Evolutionary conservation across 2,329 filamentous ascomycete genomes (phyloP).

Genomic region (Talaromyces piceae): DNA sequence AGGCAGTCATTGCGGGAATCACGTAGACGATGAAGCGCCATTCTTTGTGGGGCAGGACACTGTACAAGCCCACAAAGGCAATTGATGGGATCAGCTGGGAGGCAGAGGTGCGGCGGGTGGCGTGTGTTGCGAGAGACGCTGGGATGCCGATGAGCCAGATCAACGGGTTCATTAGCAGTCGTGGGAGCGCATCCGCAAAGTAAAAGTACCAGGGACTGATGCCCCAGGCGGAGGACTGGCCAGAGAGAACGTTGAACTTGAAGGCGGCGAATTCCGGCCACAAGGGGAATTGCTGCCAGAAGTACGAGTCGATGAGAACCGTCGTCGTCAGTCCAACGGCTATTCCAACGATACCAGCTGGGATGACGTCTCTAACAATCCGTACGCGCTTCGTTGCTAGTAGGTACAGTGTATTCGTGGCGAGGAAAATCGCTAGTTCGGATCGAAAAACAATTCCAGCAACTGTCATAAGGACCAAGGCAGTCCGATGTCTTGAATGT

Average conservation of each 20-base stretch:
- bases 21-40: slow-evolving; percentile 90
- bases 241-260: slow-evolving; percentile 81
- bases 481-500: slow-evolving; percentile 51
- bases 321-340: slow-evolving; percentile 61
- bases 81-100: slow-evolving; percentile 58
- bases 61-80: slow-evolving; percentile 72
- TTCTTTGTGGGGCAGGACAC: slow-evolving; percentile 88
- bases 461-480: slow-evolving; percentile 68
- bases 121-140: slow-evolving; percentile 44
- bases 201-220: slow-evolving; percentile 81
- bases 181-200: slow-evolving; percentile 71
- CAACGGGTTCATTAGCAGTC: slow-evolving; percentile 74
- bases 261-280: slow-evolving; percentile 92
- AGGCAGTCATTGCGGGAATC: slow-evolving; percentile 70
- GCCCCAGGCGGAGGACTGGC: slow-evolving; percentile 81
- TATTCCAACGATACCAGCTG: slow-evolving; percentile 59
- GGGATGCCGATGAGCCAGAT: slow-evolving; percentile 48
- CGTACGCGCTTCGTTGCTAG: slow-evolving; percentile 50
- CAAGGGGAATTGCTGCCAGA: slow-evolving; percentile 71
- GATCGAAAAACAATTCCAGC: slow-evolving; percentile 81
- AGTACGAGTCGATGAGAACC: slow-evolving; percentile 77
- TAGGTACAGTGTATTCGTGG: slow-evolving; percentile 58
- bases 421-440: slow-evolving; percentile 76
- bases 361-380: slow-evolving; percentile 50
- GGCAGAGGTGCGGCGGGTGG: slow-evolving; percentile 45